Conservation (phyloP, 148 eudicot species). For the Vaccinium myrtillus region DNA sequence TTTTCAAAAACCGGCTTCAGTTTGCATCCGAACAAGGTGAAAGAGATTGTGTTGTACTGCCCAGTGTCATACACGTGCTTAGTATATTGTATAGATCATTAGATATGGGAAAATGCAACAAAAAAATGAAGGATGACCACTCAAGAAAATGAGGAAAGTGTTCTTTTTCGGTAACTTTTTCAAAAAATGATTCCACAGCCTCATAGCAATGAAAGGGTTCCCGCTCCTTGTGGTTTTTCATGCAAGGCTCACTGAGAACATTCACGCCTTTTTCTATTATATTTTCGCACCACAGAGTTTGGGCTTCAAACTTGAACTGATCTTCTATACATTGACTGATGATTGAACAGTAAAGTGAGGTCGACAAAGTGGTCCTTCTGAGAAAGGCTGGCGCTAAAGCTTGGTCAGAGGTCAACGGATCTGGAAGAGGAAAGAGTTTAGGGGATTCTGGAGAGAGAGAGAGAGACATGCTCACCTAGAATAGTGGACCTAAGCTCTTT, state of each 20-base stretch:
- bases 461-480: neutral
- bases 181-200: neutral
- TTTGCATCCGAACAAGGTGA: too few species aligned
- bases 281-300: neutral
- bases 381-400: neutral
- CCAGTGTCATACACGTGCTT: neutral
- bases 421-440: neutral
- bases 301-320: neutral
- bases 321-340: neutral
- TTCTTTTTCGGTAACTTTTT: neutral
- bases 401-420: neutral
- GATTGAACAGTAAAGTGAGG: neutral
- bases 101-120: neutral
- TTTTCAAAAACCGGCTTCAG: too few species aligned
- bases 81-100: neutral
- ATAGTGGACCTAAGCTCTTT: neutral
- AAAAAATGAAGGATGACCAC: neutral
- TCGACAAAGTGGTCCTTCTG: neutral
- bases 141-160: neutral
- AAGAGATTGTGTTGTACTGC: neutral
- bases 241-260: neutral
- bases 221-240: neutral
- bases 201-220: neutral
- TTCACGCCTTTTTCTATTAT: neutral
- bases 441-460: neutral